Base-by-base conservation (phyloP, 495 filamentous ascomycete genomes). In the Aspergillus bertholletiae region DNA sequence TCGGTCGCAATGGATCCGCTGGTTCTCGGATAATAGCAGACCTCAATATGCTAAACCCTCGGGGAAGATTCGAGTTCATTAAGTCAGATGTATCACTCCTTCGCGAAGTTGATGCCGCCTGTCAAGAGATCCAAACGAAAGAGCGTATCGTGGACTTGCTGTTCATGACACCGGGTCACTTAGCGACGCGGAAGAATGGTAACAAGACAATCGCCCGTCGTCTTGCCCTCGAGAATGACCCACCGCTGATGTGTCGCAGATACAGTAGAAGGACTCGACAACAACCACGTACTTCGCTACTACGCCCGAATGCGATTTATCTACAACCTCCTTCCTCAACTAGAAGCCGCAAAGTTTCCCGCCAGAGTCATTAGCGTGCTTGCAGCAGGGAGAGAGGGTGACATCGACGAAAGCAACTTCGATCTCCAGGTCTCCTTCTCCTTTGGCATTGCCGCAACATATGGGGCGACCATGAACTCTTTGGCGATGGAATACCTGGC, bases 261-360 rank as follows among this genome's bases (percentile, higher is more conserved):
- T 46, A 88, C 86, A 0, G 23, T 58, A 1, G 88, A 90, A 65
- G 76, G 73, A 15, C 71, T 90, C 12, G 72, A 84, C 56, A 67
- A 69, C 24, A 75, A 75, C 51, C 67, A 79, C 37, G 66, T 80
- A 11, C 65, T 88, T 2, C 71, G 67, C 41, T 84, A 83, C 69
- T 89, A 89, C 66, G 69, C 80, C 20, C 84, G 87, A 12, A 74
- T 80, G 44, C 80, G 86, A 39, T 88, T 89, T 63, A 76, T 79
- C 21, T 51, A 67, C 37, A 85, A 87, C 59, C 76, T 90, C 1
- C 78, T 90, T 1, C 85, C 87, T 0, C 76, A 80, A 0, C 59
- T 90, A 0, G 66, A 68, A 18, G 46, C 60, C 9, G 74, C 83
- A 0, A 40, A 71, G 0, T 26, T 51, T 0, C 73, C 81, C 17